A percentile compares a stretch with the other conserved stretches of the same genome.
Conservation (phyloP, 768 basidiomycete genomes). For the Mycena kentingensis region DNA sequence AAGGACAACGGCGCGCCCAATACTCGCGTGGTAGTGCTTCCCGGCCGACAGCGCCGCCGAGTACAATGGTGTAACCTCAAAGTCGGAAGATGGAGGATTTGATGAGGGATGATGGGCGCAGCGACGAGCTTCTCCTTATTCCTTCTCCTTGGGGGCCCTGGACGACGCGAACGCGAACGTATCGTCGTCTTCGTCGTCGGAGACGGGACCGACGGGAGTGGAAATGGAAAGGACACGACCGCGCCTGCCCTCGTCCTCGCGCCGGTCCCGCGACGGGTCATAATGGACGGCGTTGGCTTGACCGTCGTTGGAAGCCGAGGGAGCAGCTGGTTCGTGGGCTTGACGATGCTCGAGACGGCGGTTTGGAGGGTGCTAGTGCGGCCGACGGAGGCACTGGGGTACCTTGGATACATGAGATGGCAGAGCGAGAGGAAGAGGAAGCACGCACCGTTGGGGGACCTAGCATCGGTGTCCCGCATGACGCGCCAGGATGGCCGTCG, state of each 20-base stretch:
- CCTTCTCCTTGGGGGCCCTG: conserved; percentile 55
- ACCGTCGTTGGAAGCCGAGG: too few relatives aligned
- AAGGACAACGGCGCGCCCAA: conserved; percentile 97
- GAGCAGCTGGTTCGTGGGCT: conserved; percentile 19
- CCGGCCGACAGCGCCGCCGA: conserved; percentile 67
- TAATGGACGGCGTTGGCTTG: conserved; percentile 21
- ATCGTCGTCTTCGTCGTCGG: conserved; percentile 91
- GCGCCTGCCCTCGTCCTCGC: conserved; percentile 79
- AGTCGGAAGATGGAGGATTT: too few relatives aligned
- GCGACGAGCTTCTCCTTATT: conserved; percentile 33
- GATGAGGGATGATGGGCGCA: too few relatives aligned
- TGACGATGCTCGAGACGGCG: conserved; percentile 18
- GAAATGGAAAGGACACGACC: too few relatives aligned
- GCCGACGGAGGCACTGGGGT: too few relatives aligned
- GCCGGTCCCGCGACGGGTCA: conserved; percentile 57
- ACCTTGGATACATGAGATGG: too few relatives aligned
- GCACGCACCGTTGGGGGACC: too few relatives aligned
- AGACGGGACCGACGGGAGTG: too few relatives aligned
- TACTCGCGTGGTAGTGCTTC: conserved; percentile 86
- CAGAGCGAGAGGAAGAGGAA: too few relatives aligned
- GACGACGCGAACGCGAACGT: conserved; percentile 79
- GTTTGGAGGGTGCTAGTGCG: too few relatives aligned
- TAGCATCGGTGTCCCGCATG: conserved; percentile 46
- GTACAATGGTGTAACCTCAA: conserved; percentile 90
- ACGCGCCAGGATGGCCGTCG: conserved; percentile 75